Evolutionary conservation across 2,329 filamentous ascomycete species (phyloP).

Genomic region (Fusarium sp.): DNA sequence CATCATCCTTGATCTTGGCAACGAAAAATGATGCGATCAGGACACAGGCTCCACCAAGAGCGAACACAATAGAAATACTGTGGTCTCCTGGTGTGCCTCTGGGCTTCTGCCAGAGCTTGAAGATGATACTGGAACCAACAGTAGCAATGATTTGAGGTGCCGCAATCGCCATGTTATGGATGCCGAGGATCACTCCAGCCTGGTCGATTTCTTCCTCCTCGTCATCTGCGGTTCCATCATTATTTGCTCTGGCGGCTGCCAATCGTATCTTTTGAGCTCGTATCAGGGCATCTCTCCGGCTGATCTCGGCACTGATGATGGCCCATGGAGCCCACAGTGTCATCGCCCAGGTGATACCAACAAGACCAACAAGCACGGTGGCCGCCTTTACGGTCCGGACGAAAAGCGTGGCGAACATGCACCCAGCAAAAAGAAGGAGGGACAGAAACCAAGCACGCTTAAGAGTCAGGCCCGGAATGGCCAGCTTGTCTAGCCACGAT

Average conservation of each 20-base stretch:
- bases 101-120: conserved; percentile 86
- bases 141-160: conserved; percentile 93
- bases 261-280: conserved; percentile 50
- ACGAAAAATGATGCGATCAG: conserved; percentile 80
- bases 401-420: conserved; percentile 86
- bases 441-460: conserved; percentile 88
- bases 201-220: conserved; percentile 72
- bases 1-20: conserved; percentile 71
- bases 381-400: conserved; percentile 76
- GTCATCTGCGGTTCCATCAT: conserved; percentile 31
- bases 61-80: conserved; percentile 86
- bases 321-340: conserved; percentile 96
- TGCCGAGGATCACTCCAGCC: conserved; percentile 89
- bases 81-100: conserved; percentile 85
- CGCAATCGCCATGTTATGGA: conserved; percentile 95
- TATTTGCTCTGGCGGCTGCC: conserved; percentile 19
- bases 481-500: conserved; percentile 67
- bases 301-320: conserved; percentile 92
- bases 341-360: conserved; percentile 92
- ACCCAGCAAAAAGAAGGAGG: conserved; percentile 81
- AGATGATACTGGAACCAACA: conserved; percentile 83
- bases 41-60: conserved; percentile 83
- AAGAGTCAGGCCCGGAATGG: conserved; percentile 85
- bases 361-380: conserved; percentile 79
- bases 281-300: conserved; percentile 74